Base-by-base conservation (phyloP, 371 early-diverging fungal species). In the Syncephalastrum racemosum region DNA sequence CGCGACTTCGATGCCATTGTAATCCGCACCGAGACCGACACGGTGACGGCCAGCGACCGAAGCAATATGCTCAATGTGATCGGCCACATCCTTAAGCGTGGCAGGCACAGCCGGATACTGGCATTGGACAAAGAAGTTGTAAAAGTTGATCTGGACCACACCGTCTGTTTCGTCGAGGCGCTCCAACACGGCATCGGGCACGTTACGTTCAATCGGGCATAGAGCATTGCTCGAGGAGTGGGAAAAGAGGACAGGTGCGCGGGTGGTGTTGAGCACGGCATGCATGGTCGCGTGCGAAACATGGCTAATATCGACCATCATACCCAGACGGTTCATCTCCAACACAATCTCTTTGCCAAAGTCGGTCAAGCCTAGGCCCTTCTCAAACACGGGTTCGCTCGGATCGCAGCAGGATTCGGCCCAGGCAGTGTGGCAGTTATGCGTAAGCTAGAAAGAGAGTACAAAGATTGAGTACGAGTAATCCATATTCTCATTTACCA, bases 301-400 rank as follows among this genome's bases (percentile, higher is more conserved):
- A 58, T 88, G 88, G 36, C 74, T 73, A 23, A 86, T 70, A 62
- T 88, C 89, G 2, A 88, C 86, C 73, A 86, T 69, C 87, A 88
- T 85, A 12, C 89, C 89, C 7, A 88, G 55, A 2, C 83, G 65
- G 62, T 89, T 89, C 89, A 87, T 86, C 62, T 89, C 89, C 15
- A 54, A 20, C 15, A 87, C 67, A 10, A 87, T 64, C 25, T 67
- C 58, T 25, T 73, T 64, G 8, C 89, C 89, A 62, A 83, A 86
- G 2, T 54, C 58, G 6, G 86, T 80, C 46, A 89, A 66, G 0
- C 89, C 87, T 27, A 71, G 47, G 1, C 71, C 75, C 13, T 63
- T 60, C 15, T 64, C 68, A 56, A 84, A 83, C 1, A 80, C 46
- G 22, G 84, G 83, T 31, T 70, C 61, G 3, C 53, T 56, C 16